A percentile compares a stretch with the other conserved stretches of the same genome.
Evolutionary conservation across 768 basidiomycete species (phyloP).

Genomic region (Sporobolomyces roseus): DNA sequence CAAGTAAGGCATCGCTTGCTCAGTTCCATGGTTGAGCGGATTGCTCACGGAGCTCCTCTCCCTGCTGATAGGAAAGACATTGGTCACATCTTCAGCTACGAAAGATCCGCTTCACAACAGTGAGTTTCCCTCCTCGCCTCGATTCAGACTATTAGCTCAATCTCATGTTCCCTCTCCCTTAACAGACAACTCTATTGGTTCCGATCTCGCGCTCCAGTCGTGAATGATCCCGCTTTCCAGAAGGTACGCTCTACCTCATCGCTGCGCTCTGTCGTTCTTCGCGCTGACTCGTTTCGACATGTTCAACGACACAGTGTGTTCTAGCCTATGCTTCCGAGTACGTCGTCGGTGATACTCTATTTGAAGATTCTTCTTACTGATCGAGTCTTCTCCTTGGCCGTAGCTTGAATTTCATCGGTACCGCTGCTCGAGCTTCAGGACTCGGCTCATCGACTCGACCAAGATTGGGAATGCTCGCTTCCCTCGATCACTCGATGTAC

Average conservation of each 20-base stretch:
- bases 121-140: background rate
- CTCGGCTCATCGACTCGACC: conserved; percentile 32
- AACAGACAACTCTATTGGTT: conserved; percentile 39
- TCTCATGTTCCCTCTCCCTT: no score
- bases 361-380: background rate
- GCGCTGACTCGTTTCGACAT: background rate
- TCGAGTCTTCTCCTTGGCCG: background rate
- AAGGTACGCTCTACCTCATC: conserved; percentile 8
- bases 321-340: conserved; percentile 41
- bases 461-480: conserved; percentile 44
- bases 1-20: background rate
- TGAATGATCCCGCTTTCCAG: conserved; percentile 37
- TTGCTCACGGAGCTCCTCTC: no score
- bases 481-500: conserved; percentile 42
- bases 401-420: conserved; percentile 41
- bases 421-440: conserved; percentile 33
- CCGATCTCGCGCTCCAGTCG: conserved; percentile 30
- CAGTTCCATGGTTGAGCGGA: background rate
- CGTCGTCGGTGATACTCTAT: background rate
- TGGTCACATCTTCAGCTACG: conserved; percentile 14
- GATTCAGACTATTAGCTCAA: no score
- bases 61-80: conserved; percentile 12
- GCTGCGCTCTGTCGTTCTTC: background rate
- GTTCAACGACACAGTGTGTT: conserved; percentile 22
- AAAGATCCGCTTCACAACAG: conserved; percentile 15